Percentiles rank a stretch among this genome's conserved stretches.
Evolutionary conservation across 2,329 filamentous ascomycete genomes (phyloP).

Genomic region (Xylaria sp.): DNA sequence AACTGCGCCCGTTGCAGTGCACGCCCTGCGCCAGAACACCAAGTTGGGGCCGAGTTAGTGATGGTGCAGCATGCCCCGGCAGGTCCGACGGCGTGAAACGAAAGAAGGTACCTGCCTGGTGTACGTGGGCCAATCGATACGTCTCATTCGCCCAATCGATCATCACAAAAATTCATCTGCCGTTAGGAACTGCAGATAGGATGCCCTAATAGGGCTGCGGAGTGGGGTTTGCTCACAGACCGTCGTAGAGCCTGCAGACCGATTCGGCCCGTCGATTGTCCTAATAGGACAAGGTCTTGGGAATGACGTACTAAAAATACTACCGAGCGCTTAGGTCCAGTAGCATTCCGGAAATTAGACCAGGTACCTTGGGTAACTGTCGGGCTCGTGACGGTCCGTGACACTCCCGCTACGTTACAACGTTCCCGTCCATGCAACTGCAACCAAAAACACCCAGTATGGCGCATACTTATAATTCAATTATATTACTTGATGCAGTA

Average conservation of each 20-base stretch:
- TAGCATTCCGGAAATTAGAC: too few relatives aligned
- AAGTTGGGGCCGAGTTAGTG: neutral
- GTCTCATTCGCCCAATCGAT: conserved; percentile 11
- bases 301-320: neutral
- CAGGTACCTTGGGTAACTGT: too few relatives aligned
- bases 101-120: neutral
- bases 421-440: neutral
- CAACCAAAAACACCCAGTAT: too few relatives aligned
- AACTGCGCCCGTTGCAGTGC: neutral
- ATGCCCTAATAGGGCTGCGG: neutral
- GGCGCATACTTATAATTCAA: too few relatives aligned
- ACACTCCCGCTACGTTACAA: neutral
- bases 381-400: neutral
- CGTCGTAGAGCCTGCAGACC: neutral
- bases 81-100: conserved; percentile 6
- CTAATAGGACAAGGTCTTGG: neutral
- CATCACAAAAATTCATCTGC: neutral
- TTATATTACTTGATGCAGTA: too few relatives aligned
- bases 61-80: neutral
- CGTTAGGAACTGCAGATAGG: neutral
- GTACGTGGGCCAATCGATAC: conserved; percentile 27
- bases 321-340: neutral
- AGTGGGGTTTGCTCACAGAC: neutral
- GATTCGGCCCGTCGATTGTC: neutral
- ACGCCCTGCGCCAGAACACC: neutral